Conservation (phyloP, 2,329 filamentous ascomycete species). For the Paraconiothyrium brasiliense region DNA sequence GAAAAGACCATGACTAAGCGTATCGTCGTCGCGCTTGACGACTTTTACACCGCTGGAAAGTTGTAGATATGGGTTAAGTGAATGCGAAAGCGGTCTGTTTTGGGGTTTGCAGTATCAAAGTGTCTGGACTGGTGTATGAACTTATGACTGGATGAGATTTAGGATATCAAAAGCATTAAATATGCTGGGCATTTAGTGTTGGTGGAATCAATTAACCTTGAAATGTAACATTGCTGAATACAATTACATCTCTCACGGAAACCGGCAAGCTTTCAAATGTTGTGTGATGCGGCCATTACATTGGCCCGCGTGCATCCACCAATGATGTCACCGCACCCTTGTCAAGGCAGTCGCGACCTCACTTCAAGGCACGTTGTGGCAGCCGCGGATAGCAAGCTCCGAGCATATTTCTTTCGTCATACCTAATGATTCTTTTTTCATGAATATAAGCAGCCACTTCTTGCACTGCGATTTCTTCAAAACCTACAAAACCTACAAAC, state of each 20-base stretch:
- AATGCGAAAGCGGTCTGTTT: not conserved
- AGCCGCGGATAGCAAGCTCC: conserved; percentile 6
- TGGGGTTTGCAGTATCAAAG: not conserved
- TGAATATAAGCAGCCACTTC: no score
- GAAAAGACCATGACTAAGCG: conserved; percentile 91
- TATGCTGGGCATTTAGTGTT: not conserved
- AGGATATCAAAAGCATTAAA: conserved; percentile 6
- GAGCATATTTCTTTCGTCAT: conserved; percentile 10
- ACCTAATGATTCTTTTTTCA: not conserved
- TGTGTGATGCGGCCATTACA: not conserved
- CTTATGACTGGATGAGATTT: conserved; percentile 14
- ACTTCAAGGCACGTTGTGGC: not conserved
- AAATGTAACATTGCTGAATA: conserved; percentile 12
- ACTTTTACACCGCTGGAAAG: conserved; percentile 88
- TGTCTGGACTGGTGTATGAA: conserved; percentile 26
- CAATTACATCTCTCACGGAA: not conserved
- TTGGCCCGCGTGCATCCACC: not conserved
- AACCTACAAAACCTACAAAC: conserved; percentile 16
- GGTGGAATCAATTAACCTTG: conserved; percentile 1
- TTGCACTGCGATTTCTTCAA: not conserved
- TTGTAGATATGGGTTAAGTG: conserved; percentile 63
- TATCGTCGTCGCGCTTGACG: conserved; percentile 80
- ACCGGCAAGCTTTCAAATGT: not conserved
- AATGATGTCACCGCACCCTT: conserved; percentile 12
- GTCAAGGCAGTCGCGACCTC: conserved; percentile 1